Percentiles rank a stretch among this genome's conserved stretches.
Conservation (phyloP, 306 rosid genomes). For the Hippophae gyantsensis region DNA sequence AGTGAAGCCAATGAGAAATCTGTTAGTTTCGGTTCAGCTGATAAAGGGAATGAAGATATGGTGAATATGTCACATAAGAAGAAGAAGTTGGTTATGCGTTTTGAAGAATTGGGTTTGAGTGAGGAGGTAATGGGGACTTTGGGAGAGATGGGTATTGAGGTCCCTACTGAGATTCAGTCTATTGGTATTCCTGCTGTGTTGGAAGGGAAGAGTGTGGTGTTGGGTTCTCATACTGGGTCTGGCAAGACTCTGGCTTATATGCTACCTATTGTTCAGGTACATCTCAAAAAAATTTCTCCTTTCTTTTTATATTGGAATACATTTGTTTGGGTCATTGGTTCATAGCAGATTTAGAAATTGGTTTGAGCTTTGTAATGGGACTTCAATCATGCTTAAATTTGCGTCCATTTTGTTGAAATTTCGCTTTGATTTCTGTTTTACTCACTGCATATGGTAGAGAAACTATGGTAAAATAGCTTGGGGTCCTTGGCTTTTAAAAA, state of each 20-base stretch:
- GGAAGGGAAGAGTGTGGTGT: conserved; percentile 70
- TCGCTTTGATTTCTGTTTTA: neutral
- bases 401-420: neutral
- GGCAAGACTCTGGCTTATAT: conserved; percentile 92
- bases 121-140: conserved; percentile 73
- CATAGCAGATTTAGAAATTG: neutral
- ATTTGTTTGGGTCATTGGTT: conserved; percentile 5
- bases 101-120: conserved; percentile 58
- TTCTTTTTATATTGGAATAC: neutral
- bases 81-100: conserved; percentile 39
- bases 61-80: conserved; percentile 20
- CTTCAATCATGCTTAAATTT: neutral
- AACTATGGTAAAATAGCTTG: neutral
- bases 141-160: conserved; percentile 62
- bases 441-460: neutral
- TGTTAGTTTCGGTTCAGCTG: conserved; percentile 3
- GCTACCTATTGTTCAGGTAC: conserved; percentile 91
- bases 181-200: conserved; percentile 81
- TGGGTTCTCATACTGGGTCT: conserved; percentile 97
- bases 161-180: conserved; percentile 89
- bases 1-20: conserved; percentile 8
- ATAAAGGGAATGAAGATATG: conserved; percentile 21
- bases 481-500: neutral
- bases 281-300: neutral
- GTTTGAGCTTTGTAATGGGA: neutral